phyloP scores from a whole-genome alignment of 306 rosid genomes.

The Calophaca sinica region DNA sequence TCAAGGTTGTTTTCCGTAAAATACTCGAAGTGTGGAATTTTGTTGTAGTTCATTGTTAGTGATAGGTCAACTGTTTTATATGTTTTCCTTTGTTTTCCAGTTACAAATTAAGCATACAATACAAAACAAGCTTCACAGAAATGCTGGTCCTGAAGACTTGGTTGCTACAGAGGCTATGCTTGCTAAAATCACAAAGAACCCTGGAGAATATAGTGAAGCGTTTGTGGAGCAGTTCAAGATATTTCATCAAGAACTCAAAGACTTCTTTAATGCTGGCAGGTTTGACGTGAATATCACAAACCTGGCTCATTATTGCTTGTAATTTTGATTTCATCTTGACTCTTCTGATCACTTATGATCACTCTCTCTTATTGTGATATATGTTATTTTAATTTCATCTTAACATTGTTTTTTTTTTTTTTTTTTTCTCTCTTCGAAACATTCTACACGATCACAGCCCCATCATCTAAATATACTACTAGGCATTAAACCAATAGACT shows the following conservation, averaged over 20 bases:
- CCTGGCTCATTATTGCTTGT: slow-evolving; percentile 14
- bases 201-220: slow-evolving; percentile 81
- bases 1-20: slow-evolving; percentile 69
- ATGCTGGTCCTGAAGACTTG: slow-evolving; percentile 99
- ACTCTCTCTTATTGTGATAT: slow-evolving; percentile 19
- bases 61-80: slow-evolving; percentile 38
- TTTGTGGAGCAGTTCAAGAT: slow-evolving; percentile 92
- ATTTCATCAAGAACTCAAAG: slow-evolving; percentile 92
- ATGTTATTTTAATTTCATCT: slow-evolving; percentile 18
- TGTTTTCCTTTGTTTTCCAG: slow-evolving; percentile 54
- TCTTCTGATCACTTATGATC: not conserved
- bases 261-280: slow-evolving; percentile 99
- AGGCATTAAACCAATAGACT: slow-evolving; percentile 1
- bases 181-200: slow-evolving; percentile 78
- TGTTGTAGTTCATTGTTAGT: slow-evolving; percentile 33
- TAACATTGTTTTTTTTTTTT: not conserved
- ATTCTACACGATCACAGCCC: slow-evolving; percentile 30
- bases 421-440: slow-evolving; percentile 10
- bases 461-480: slow-evolving; percentile 15
- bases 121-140: slow-evolving; percentile 98
- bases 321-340: not conserved
- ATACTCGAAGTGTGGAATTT: slow-evolving; percentile 37
- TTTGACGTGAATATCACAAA: slow-evolving; percentile 49
- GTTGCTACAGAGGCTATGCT: slow-evolving; percentile 98
- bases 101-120: slow-evolving; percentile 93